phyloP scores from a whole-genome alignment of 805 yeast species.

The Yarrowia alimentaria region DNA sequence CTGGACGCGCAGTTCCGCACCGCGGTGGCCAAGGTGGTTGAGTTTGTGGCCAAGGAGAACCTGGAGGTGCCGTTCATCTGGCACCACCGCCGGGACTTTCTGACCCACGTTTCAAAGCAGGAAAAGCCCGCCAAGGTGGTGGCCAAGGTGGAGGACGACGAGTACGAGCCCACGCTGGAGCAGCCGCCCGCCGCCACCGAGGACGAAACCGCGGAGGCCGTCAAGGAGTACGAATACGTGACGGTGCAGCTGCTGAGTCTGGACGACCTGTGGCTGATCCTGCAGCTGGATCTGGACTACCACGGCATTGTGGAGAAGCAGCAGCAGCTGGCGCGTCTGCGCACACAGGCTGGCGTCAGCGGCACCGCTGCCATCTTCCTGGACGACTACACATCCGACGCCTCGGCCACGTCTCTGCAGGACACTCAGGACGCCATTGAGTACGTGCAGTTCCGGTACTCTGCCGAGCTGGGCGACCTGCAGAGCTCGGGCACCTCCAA shows the following conservation, averaged over 20 bases:
- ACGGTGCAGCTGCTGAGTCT: constrained; percentile 46
- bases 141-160: constrained; percentile 28
- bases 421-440: constrained; percentile 87
- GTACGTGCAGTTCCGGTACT: constrained; percentile 70
- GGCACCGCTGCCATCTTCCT: no score
- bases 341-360: constrained; percentile 27
- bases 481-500: constrained; percentile 35
- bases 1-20: constrained; percentile 49
- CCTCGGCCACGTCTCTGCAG: constrained; percentile 61
- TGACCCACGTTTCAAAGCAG: constrained; percentile 51
- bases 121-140: background rate
- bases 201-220: constrained; percentile 41
- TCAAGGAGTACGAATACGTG: constrained; percentile 43
- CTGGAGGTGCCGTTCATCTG: constrained; percentile 94
- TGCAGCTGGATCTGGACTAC: constrained; percentile 81
- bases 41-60: constrained; percentile 72
- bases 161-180: constrained; percentile 6
- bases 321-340: constrained; percentile 42
- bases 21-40: constrained; percentile 67
- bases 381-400: no score
- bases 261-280: constrained; percentile 90
- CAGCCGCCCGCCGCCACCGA: background rate
- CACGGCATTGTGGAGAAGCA: constrained; percentile 66
- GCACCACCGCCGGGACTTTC: constrained; percentile 90
- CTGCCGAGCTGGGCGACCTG: constrained; percentile 54